Base-by-base conservation (phyloP, 106 monocot species). In the Iris macrosiphon region DNA sequence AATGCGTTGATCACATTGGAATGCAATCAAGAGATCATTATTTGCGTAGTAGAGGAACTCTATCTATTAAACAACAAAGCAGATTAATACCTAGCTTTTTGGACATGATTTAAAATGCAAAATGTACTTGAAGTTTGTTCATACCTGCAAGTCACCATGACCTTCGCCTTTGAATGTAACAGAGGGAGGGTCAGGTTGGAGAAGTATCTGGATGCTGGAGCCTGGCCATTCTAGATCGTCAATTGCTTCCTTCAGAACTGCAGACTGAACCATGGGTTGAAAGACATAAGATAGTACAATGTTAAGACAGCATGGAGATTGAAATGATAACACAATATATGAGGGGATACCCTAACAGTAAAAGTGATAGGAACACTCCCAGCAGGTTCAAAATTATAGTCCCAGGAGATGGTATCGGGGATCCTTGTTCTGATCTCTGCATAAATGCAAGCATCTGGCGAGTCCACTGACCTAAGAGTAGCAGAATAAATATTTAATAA, bases 181-280 rank as follows among this genome's bases (percentile, higher is more conserved):
- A n/a, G 75, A 62, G 32, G 87, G 87, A 28, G 98, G 91, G 20
- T 98, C 79, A 8, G 83, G 80, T 35, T 83, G 72, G 40, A 98
- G 61, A 28, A 70, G 63, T 60, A 98, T 87, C 71, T 87, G 86
- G 56, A 98, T 80, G 60, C 80, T 78, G 11, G 87, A 82, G 42
- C 87, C 83, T 33, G 98, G 90, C 98, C 98, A 98, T 47, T 98
- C 98, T 30, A 98, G 83, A 75, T 98, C 98, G 63, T 98, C 98
- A 17, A 98, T 81, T 45, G 87, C 77, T 73, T 98, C 98, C 69
- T 91, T 98, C 31, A 98, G 74, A 30, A 87, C 67, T 38, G 80
- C 62, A 45, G 98, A 91, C 98, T 98, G 44, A 2, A 24, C 38
- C 20, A 7, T 46, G 17, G 18, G 46, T 43, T 46, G 18, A 16